Conservation (phyloP, 208 protist species). For the Giardia muris region DNA sequence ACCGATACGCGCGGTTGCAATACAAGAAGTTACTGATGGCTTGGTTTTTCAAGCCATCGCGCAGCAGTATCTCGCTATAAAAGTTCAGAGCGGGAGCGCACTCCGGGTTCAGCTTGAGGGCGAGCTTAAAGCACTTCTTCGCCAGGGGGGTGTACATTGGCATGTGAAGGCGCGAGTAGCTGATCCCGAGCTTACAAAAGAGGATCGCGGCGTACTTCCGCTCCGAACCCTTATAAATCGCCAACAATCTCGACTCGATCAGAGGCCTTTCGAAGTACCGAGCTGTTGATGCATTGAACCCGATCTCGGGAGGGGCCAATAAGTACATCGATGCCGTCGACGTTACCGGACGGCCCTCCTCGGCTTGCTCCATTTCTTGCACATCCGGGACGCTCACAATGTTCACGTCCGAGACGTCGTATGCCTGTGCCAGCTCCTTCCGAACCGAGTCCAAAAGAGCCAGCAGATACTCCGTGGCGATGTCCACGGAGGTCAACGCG, state of each 20-base stretch:
- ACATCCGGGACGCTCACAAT: too few species aligned
- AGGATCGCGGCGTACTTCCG: not conserved
- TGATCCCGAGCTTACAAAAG: not conserved
- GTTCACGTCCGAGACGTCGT: too few species aligned
- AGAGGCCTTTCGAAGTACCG: too few species aligned
- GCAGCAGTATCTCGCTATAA: not conserved
- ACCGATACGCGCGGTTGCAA: not conserved
- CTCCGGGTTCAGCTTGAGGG: not conserved
- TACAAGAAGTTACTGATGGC: not conserved
- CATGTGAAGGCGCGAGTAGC: not conserved
- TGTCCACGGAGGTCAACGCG: not conserved
- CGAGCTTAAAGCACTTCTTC: not conserved
- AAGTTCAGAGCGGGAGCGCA: not conserved
- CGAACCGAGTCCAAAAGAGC: too few species aligned
- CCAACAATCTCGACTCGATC: not conserved
- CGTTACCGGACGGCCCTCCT: too few species aligned
- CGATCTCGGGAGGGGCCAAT: too few species aligned
- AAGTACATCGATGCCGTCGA: too few species aligned
- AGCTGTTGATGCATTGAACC: too few species aligned
- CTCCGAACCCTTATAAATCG: not conserved
- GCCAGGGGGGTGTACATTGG: not conserved
- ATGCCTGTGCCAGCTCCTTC: too few species aligned
- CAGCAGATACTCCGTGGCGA: too few species aligned
- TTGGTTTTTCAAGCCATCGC: not conserved
- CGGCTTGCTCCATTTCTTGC: too few species aligned